These are phyloP conservation scores for Metschnikowia reukaufii DNA, from an alignment of 805 yeast genomes.

Conservation along the genomic window DNA sequence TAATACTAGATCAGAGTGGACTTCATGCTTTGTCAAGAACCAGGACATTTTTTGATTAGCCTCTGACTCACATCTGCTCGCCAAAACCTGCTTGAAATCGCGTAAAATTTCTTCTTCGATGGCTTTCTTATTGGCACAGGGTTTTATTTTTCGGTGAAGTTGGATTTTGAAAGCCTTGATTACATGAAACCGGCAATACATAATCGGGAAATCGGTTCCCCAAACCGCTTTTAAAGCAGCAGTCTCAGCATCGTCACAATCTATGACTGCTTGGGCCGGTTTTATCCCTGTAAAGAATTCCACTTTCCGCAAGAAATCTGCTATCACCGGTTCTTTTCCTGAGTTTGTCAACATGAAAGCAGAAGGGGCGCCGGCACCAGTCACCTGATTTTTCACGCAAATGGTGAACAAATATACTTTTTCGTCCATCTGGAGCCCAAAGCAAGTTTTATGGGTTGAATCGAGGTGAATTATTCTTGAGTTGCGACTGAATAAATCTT, in stretches of 20 bases:
- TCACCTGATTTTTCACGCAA: not conserved
- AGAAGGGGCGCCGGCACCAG: not conserved
- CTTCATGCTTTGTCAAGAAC: not conserved
- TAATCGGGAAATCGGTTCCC: not conserved
- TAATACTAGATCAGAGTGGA: not conserved
- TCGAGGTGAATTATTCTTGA: not conserved
- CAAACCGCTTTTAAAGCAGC: slow-evolving; percentile 1
- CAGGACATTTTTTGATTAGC: not conserved
- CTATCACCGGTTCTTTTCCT: not conserved
- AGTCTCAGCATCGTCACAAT: slow-evolving; percentile 1
- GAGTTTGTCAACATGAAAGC: slow-evolving; percentile 2
- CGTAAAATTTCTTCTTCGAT: not conserved
- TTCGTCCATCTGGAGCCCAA: not conserved
- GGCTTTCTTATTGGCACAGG: not conserved
- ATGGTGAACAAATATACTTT: not conserved
- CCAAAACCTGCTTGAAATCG: not conserved
- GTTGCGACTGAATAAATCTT: not conserved
- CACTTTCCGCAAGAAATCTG: not conserved
- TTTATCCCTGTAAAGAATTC: not conserved
- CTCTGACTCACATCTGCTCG: not conserved
- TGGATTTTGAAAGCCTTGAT: not conserved
- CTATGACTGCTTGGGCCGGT: slow-evolving; percentile 1
- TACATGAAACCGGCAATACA: not conserved
- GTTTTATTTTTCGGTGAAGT: not conserved
- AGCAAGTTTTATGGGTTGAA: not conserved